These are phyloP conservation scores for Fusarium tanahbumbuense DNA, from an alignment of 2,329 filamentous ascomycete genomes.

Conservation along the genomic window DNA sequence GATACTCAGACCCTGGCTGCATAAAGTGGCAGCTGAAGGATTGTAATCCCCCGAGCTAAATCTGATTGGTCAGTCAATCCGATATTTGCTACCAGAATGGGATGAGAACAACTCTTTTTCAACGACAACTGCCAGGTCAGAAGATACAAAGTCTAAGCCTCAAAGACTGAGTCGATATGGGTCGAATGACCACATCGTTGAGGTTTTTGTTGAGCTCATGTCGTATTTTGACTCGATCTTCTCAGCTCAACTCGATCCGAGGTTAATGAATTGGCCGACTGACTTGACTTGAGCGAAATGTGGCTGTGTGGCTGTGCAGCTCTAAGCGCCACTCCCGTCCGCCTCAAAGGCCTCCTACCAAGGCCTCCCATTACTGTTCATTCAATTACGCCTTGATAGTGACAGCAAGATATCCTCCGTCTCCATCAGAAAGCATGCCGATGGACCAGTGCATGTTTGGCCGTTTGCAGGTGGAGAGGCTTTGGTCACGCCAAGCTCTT, in stretches of 20 bases:
- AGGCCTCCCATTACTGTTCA: conserved; percentile 16
- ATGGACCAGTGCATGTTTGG: neutral
- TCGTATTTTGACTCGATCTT: neutral
- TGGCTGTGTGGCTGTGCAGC: conserved; percentile 2
- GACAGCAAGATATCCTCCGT: neutral
- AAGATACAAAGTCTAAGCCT: neutral
- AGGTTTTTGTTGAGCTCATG: neutral
- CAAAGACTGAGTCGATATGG: neutral
- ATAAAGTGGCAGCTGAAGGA: conserved; percentile 22
- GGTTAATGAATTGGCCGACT: neutral
- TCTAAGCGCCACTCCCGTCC: neutral
- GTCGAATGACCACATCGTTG: neutral
- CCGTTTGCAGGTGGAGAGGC: neutral
- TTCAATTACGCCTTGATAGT: neutral
- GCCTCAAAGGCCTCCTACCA: neutral
- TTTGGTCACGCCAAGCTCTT: conserved; percentile 27
- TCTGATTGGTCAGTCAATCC: conserved; percentile 29
- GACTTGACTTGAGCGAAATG: neutral
- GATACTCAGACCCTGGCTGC: conserved; percentile 30
- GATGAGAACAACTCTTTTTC: conserved; percentile 32
- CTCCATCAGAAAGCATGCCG: neutral
- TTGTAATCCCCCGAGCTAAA: neutral
- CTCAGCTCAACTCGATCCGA: neutral
- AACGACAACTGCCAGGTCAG: conserved; percentile 14
- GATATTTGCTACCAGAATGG: conserved; percentile 22